Conservation (phyloP, 805 yeast genomes). For the Kurtzmaniella cleridarum region DNA sequence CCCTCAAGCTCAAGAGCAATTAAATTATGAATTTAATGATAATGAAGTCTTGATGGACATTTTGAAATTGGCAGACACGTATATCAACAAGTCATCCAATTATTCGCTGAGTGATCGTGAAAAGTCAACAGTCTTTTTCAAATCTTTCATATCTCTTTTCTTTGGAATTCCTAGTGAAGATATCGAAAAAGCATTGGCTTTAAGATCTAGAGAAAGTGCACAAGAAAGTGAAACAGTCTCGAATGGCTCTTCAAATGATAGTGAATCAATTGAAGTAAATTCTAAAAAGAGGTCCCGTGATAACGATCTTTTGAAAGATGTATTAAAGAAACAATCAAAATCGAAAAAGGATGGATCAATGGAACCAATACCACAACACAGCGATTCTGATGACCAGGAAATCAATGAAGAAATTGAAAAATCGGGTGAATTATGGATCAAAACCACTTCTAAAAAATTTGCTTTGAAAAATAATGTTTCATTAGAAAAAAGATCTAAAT, state of each 20-base stretch:
- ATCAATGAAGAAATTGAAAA: conserved; percentile 25
- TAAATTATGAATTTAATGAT: conserved; percentile 62
- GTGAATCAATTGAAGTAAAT: conserved; percentile 4
- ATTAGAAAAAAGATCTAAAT: conserved; percentile 37
- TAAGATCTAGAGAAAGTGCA: conserved; percentile 12
- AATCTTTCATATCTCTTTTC: conserved; percentile 64
- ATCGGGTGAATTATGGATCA: conserved; percentile 40
- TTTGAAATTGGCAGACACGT: conserved; percentile 58
- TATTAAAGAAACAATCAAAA: conserved; percentile 47
- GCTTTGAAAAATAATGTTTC: conserved; percentile 19
- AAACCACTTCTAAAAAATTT: conserved; percentile 27
- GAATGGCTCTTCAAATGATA: conserved; percentile 10
- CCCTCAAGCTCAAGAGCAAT: conserved; percentile 76
- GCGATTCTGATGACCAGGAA: conserved; percentile 31
- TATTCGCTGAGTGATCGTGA: conserved; percentile 81
- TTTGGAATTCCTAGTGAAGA: conserved; percentile 53
- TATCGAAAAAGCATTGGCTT: conserved; percentile 36
- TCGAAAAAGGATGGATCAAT: conserved; percentile 30
- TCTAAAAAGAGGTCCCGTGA: conserved; percentile 50
- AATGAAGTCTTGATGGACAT: conserved; percentile 69
- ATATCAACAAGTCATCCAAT: conserved; percentile 60
- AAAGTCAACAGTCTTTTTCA: conserved; percentile 64
- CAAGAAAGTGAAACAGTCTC: conserved; percentile 13
- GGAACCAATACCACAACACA: conserved; percentile 18
- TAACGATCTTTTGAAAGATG: conserved; percentile 54